A percentile compares a stretch with the other conserved stretches of the same genome.
Conservation (phyloP, 225 moss, liverwort and hornwort species). For the Ulota crispa region DNA sequence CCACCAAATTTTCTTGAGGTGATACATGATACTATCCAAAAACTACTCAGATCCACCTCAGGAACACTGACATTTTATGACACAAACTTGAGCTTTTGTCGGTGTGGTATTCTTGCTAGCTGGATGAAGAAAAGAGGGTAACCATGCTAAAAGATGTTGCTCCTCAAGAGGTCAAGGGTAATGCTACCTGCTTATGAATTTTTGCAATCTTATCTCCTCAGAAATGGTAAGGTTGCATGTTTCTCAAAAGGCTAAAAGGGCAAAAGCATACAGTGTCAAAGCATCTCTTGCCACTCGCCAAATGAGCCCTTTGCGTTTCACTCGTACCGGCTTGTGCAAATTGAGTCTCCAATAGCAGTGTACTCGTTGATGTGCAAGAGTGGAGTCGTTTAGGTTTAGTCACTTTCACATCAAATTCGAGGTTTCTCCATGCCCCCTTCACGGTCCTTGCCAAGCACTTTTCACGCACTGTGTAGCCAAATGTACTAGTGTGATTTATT, state of each 20-base stretch:
- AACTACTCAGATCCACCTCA: not conserved
- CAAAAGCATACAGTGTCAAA: not conserved
- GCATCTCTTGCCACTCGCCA: too few species aligned
- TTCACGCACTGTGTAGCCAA: too few species aligned
- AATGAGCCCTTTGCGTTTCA: too few species aligned
- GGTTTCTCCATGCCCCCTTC: too few species aligned
- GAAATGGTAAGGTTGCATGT: not conserved
- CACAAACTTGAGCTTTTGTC: not conserved
- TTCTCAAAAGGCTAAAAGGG: not conserved
- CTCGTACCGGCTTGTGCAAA: too few species aligned
- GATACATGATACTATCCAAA: not conserved
- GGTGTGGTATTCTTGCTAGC: not conserved
- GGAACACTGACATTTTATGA: not conserved
- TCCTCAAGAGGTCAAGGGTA: not conserved
- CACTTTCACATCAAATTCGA: too few species aligned
- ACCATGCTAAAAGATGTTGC: not conserved
- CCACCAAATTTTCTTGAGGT: not conserved
- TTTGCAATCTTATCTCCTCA: not conserved
- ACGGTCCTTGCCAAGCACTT: too few species aligned
- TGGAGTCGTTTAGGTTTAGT: too few species aligned
- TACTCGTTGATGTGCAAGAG: too few species aligned
- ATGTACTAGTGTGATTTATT: too few species aligned
- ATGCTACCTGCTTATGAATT: not conserved
- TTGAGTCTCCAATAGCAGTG: too few species aligned
- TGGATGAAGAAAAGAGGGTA: not conserved